phyloP scores from a whole-genome alignment of 768 basidiomycete genomes.

The Leccinum incarnatum region DNA sequence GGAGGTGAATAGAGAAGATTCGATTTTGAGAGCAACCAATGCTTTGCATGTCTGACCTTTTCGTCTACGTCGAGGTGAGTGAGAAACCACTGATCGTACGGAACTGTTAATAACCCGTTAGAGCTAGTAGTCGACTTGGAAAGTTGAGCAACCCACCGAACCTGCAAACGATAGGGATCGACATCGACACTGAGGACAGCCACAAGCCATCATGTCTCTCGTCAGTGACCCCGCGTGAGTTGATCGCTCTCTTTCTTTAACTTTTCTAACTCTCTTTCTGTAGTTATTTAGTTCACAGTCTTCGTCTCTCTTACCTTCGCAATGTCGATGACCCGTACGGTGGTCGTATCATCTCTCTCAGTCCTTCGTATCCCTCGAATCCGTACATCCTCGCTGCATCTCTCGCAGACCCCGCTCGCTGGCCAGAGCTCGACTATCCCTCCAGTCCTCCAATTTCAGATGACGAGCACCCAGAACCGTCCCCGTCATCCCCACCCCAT shows the following conservation, averaged over 20 bases:
- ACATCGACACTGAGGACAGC: background rate
- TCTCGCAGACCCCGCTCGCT: constrained; percentile 73
- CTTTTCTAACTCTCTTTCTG: too few species aligned
- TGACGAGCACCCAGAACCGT: constrained; percentile 50
- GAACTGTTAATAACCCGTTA: constrained; percentile 38
- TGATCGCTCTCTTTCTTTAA: too few species aligned
- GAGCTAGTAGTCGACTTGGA: too few species aligned
- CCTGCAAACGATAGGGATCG: constrained; percentile 52
- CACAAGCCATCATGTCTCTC: constrained; percentile 46
- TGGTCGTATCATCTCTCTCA: constrained; percentile 74
- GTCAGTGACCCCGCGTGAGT: constrained; percentile 62
- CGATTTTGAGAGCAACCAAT: constrained; percentile 59
- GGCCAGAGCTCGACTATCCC: constrained; percentile 81
- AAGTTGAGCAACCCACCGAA: constrained; percentile 42
- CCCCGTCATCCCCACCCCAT: constrained; percentile 35
- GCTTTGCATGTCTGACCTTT: constrained; percentile 63
- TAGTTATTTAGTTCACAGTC: constrained; percentile 79
- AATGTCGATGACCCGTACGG: constrained; percentile 87
- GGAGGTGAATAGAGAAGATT: constrained; percentile 36
- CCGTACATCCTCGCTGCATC: constrained; percentile 80
- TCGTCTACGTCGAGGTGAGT: constrained; percentile 61
- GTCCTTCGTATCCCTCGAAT: constrained; percentile 74
- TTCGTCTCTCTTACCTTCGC: constrained; percentile 85
- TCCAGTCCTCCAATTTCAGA: constrained; percentile 71
- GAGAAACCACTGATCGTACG: constrained; percentile 76